A percentile compares a stretch with the other conserved stretches of the same genome.
Conservation (phyloP, 345 rosid species). For the Eutrema yunnanense region DNA sequence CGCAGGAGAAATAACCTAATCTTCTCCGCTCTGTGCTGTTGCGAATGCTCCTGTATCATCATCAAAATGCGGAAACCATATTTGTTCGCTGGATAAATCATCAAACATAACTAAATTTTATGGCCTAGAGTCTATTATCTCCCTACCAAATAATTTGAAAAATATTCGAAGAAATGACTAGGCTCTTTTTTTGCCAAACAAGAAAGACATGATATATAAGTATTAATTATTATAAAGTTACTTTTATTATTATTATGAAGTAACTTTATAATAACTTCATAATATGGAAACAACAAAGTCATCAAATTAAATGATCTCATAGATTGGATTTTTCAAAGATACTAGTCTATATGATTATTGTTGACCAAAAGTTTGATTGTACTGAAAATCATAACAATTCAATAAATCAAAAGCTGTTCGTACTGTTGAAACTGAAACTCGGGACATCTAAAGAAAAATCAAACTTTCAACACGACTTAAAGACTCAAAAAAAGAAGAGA, state of each 20-base stretch:
- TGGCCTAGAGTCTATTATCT: no score
- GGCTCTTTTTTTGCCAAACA: no score
- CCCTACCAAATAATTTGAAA: no score
- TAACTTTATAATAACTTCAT: no score
- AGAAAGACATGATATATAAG: no score
- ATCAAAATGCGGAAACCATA: background rate
- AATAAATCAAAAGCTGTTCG: background rate
- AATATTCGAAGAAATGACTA: no score
- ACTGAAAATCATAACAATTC: background rate
- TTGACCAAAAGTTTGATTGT: background rate
- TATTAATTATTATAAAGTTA: no score
- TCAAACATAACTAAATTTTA: no score
- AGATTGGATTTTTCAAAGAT: background rate
- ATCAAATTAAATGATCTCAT: background rate
- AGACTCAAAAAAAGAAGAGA: background rate
- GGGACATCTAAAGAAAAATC: background rate
- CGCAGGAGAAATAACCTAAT: slow-evolving; percentile 56
- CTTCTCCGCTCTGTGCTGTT: slow-evolving; percentile 72
- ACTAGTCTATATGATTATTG: background rate
- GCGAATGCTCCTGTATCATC: slow-evolving; percentile 48
- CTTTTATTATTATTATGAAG: no score
- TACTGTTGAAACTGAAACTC: background rate
- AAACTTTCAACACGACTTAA: background rate
- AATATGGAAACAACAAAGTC: background rate
- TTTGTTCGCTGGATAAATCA: background rate